Percentiles rank a stretch among this genome's conserved stretches.
Conservation (phyloP, 305 asterid genomes). For the Ajuga reptans region DNA sequence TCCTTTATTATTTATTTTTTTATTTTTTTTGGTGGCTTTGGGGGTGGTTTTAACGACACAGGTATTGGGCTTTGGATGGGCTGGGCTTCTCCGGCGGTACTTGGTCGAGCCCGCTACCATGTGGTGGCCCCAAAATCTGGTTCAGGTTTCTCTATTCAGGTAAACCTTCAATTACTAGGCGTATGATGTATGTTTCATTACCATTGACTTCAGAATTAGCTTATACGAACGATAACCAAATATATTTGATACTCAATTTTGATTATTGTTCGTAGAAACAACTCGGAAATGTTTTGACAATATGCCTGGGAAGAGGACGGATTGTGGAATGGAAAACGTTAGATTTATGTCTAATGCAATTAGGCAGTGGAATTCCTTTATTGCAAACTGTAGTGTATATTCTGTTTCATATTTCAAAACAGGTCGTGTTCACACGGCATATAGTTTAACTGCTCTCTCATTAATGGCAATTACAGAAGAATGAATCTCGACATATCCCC, state of each 20-base stretch:
- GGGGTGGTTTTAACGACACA: slow-evolving; percentile 76
- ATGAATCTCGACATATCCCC: not conserved
- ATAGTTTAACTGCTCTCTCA: not conserved
- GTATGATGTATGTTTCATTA: not conserved
- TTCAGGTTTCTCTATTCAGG: slow-evolving; percentile 94
- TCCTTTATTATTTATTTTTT: too few species aligned
- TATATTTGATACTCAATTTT: too few species aligned
- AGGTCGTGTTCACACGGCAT: not conserved
- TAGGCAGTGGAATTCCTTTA: not conserved
- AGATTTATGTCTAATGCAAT: not conserved
- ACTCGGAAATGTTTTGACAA: not conserved
- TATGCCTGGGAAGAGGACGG: not conserved
- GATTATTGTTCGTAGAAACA: not conserved
- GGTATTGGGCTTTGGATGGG: slow-evolving; percentile 93
- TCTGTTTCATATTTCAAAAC: not conserved
- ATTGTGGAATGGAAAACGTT: not conserved
- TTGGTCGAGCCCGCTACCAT: slow-evolving; percentile 87
- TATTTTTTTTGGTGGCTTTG: slow-evolving; percentile 68
- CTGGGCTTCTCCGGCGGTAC: slow-evolving; percentile 73
- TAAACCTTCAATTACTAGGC: slow-evolving; percentile 6
- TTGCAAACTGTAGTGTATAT: not conserved
- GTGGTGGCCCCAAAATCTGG: slow-evolving; percentile 99
- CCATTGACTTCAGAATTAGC: not conserved
- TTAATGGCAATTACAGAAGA: not conserved
- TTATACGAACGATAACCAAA: not conserved